Evolutionary conservation across 2,329 filamentous ascomycete genomes (phyloP), one percentile per base, ranked within the genome.

Genomic region (Fusarium sp.): DNA sequence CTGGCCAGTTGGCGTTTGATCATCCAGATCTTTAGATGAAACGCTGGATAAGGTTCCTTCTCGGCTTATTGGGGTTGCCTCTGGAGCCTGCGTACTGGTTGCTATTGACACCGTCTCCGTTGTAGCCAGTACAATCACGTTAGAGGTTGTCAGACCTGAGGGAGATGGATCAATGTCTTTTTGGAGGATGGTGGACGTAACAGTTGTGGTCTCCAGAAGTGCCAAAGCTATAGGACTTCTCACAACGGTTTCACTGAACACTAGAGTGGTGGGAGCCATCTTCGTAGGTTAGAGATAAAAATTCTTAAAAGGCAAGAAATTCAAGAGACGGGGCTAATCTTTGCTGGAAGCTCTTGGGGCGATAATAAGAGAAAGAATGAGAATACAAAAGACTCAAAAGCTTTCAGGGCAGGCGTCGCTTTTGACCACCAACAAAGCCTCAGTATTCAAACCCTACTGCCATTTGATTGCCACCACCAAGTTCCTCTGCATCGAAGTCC

Each of bases 141-240:
- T 25, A 21, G 28, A 0, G 9, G 32, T 32, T 30, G 18, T 25
- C 19, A 44, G 6, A 15, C 15, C 3, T 23, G 0, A 5, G 6
- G 21, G 1, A 43, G n/a, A 6, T 23, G 5, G 0, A 43, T 1
- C 0, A 10, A 43, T 7, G 13, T 23, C n/a, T n/a, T n/a, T n/a
- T n/a, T n/a, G n/a, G n/a, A n/a, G 1, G 23, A 42, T 23, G 9
- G 9, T 4, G 15, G 15, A 16, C 9, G 4, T 4, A 23, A 4
- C 6, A 43, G n/a, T 43, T 15, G 9, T 43, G 40, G 4, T 9
- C 6, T 40, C 12, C 38, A 23, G n/a, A 2, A 23, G 3, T 2
- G 15, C 18, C n/a, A 43, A 23, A 10, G 0, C 5, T 16, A 0
- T 18, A 23, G 40, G 5, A 16, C 3, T 6, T 10, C 1, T 16